Evolutionary conservation across 2,329 filamentous ascomycete species (phyloP).

Genomic region (Clonostachys byssicola): DNA sequence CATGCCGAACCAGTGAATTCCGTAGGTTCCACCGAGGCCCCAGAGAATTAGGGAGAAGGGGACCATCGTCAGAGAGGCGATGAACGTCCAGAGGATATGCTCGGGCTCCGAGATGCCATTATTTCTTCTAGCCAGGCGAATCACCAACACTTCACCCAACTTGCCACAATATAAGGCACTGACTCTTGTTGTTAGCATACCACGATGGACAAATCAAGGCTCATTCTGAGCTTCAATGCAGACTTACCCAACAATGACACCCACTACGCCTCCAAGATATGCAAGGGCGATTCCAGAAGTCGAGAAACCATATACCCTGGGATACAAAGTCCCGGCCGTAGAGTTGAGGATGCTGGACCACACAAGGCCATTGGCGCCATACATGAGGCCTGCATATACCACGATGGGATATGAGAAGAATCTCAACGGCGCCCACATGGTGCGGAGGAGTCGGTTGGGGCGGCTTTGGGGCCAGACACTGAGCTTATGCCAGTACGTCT

Average conservation of each 20-base stretch:
- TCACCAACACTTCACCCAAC: constrained; percentile 29
- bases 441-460: background rate
- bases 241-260: background rate
- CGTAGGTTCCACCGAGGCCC: constrained; percentile 26
- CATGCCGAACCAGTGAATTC: constrained; percentile 35
- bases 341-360: background rate
- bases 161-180: constrained; percentile 13
- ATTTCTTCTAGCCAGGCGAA: constrained; percentile 31
- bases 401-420: constrained; percentile 1
- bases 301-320: background rate
- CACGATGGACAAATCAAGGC: too few species aligned
- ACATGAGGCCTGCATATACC: background rate
- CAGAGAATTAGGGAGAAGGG: constrained; percentile 22
- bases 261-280: constrained; percentile 1
- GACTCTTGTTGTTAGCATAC: background rate
- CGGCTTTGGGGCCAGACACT: background rate
- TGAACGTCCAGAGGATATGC: constrained; percentile 33
- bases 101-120: constrained; percentile 34
- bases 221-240: constrained; percentile 6
- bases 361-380: background rate
- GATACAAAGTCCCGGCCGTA: background rate
- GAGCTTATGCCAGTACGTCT: constrained; percentile 1
- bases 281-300: constrained; percentile 1
- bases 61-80: constrained; percentile 17
- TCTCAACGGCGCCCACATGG: background rate